Conservation (phyloP, 331 rosid genomes). For the Arachis monticola region DNA sequence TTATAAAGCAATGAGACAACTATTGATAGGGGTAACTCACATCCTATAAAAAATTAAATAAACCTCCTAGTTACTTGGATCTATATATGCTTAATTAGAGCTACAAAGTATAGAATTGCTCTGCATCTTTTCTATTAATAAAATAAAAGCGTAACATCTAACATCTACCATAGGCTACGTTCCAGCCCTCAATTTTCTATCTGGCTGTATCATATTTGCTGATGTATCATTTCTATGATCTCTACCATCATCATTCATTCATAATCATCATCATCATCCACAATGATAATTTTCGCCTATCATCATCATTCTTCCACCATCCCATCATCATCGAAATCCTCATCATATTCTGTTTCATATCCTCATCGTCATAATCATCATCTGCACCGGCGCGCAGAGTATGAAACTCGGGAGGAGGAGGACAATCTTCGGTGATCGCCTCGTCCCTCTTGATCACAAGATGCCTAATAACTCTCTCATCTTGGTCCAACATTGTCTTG, state of each 20-base stretch:
- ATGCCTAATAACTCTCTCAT: constrained; percentile 91
- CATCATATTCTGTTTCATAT: constrained; percentile 30
- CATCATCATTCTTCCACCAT: neutral
- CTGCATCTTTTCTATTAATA: constrained; percentile 13
- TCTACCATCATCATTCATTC: constrained; percentile 24
- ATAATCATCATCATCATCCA: constrained; percentile 42
- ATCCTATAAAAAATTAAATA: constrained; percentile 6
- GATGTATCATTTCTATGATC: constrained; percentile 37
- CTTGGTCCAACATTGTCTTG: constrained; percentile 82
- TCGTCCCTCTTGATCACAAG: constrained; percentile 80
- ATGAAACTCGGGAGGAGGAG: constrained; percentile 83
- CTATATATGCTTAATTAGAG: constrained; percentile 17
- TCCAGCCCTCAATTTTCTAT: constrained; percentile 43
- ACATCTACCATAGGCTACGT: constrained; percentile 42
- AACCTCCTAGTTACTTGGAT: constrained; percentile 11
- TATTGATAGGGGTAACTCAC: too few relatives aligned
- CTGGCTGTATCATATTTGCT: constrained; percentile 24
- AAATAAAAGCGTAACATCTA: constrained; percentile 2
- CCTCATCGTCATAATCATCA: constrained; percentile 51
- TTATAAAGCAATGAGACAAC: too few relatives aligned
- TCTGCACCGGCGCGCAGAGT: constrained; percentile 50
- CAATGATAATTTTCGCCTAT: constrained; percentile 44
- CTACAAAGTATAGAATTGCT: constrained; percentile 28
- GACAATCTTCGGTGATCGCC: constrained; percentile 88
- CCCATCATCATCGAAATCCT: constrained; percentile 36